These are phyloP conservation scores for Pascua sp. DNA, from an alignment of 1,284 basidiomycete species.

Conservation along the genomic window DNA sequence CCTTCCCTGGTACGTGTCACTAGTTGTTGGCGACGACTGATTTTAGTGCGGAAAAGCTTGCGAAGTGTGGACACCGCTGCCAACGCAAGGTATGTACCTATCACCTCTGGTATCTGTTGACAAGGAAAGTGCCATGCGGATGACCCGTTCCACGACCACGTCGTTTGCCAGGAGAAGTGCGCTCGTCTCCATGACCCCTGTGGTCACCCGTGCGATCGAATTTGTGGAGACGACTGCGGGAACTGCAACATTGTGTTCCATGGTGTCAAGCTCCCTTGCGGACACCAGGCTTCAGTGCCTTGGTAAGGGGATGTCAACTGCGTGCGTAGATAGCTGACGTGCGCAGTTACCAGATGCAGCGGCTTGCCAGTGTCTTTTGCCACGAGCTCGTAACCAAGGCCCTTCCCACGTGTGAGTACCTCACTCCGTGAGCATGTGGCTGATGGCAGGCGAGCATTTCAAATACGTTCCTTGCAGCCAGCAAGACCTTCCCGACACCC, in stretches of 20 bases:
- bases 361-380: slow-evolving; percentile 55
- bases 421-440: no score
- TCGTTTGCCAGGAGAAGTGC: slow-evolving; percentile 58
- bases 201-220: slow-evolving; percentile 60
- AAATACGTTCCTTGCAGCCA: slow-evolving; percentile 54
- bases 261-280: slow-evolving; percentile 61
- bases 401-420: slow-evolving; percentile 53
- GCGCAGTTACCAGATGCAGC: slow-evolving; percentile 54
- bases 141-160: slow-evolving; percentile 56
- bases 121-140: slow-evolving; percentile 62
- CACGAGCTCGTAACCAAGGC: slow-evolving; percentile 51
- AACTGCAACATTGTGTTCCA: slow-evolving; percentile 56
- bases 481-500: slow-evolving; percentile 47
- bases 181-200: slow-evolving; percentile 54
- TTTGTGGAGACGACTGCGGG: slow-evolving; percentile 59
- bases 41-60: slow-evolving; percentile 43
- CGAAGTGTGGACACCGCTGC: slow-evolving; percentile 69
- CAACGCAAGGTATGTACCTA: slow-evolving; percentile 56
- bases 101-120: not conserved
- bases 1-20: slow-evolving; percentile 25
- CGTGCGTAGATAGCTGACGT: not conserved
- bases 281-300: slow-evolving; percentile 55
- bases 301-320: slow-evolving; percentile 54
- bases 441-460: slow-evolving; percentile 52
- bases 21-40: not conserved